Conservation (phyloP, 2,329 filamentous ascomycete genomes). For the Chaetomiaceae sp. region DNA sequence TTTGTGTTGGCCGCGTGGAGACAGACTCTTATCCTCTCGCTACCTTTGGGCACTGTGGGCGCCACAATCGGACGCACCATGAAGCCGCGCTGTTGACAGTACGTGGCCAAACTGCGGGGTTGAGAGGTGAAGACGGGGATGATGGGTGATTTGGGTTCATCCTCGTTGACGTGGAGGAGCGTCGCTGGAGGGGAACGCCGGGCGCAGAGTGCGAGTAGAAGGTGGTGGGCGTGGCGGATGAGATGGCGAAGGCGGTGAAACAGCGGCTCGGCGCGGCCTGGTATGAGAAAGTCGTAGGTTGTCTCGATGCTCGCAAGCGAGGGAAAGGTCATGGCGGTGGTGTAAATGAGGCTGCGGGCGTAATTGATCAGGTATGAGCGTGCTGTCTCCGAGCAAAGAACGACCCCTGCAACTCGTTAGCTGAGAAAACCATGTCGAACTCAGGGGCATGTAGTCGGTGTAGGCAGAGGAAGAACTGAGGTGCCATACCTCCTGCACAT, state of each 20-base stretch:
- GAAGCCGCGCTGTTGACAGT: constrained; percentile 47
- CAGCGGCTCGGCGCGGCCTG: constrained; percentile 25
- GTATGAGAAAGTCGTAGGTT: constrained; percentile 28
- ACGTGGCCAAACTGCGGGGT: constrained; percentile 46
- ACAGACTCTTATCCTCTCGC: constrained; percentile 52
- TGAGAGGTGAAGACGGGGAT: constrained; percentile 48
- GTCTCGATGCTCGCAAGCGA: constrained; percentile 27
- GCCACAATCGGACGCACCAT: constrained; percentile 53
- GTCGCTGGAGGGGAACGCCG: constrained; percentile 22
- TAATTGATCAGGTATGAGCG: constrained; percentile 68
- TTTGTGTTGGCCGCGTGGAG: constrained; percentile 52
- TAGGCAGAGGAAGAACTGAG: not conserved
- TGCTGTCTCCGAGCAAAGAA: constrained; percentile 55
- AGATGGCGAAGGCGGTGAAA: constrained; percentile 38
- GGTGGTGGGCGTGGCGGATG: constrained; percentile 38
- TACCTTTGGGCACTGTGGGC: constrained; percentile 51
- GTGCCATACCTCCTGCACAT: constrained; percentile 57
- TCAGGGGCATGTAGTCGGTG: not conserved
- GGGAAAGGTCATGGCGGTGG: constrained; percentile 29
- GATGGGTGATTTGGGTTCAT: constrained; percentile 46
- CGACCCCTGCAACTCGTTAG: constrained; percentile 16
- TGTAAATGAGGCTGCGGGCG: constrained; percentile 68
- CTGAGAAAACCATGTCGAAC: too few species aligned
- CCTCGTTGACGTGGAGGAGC: constrained; percentile 25
- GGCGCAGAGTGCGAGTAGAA: constrained; percentile 28